A percentile compares a stretch with the other conserved stretches of the same genome.
These are phyloP conservation scores for Allantophomopsis cytisporea DNA, from an alignment of 2,329 filamentous ascomycete species.

Conservation along the genomic window DNA sequence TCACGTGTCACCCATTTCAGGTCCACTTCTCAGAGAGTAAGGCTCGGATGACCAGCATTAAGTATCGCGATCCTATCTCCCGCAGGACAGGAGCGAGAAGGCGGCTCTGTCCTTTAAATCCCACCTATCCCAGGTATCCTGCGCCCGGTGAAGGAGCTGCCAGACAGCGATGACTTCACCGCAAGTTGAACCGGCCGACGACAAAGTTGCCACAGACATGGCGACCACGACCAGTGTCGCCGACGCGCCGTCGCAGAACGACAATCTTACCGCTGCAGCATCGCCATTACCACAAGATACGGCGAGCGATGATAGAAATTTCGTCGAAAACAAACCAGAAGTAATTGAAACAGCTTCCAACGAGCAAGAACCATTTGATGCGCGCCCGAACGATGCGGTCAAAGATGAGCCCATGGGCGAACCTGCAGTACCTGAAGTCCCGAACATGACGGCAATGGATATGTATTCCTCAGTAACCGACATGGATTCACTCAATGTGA, in stretches of 20 bases:
- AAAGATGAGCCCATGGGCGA: too few relatives aligned
- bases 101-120: too few relatives aligned
- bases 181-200: constrained; percentile 7
- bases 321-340: neutral
- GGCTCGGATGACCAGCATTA: too few relatives aligned
- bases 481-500: neutral
- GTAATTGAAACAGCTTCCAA: neutral
- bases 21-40: too few relatives aligned
- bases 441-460: too few relatives aligned
- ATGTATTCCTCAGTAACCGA: too few relatives aligned
- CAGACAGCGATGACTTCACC: constrained; percentile 21
- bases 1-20: too few relatives aligned
- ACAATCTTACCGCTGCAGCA: neutral
- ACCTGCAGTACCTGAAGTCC: too few relatives aligned
- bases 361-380: neutral
- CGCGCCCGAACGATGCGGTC: neutral
- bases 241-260: constrained; percentile 5
- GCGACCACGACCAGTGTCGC: constrained; percentile 2
- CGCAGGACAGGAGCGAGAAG: too few relatives aligned
- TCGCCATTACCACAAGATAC: neutral
- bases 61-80: too few relatives aligned
- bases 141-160: constrained; percentile 19
- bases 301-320: neutral
- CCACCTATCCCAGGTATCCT: too few relatives aligned
- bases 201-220: constrained; percentile 6